Evolutionary conservation across 2,329 filamentous ascomycete species (phyloP).

Genomic region (Aspergillus jensenii): DNA sequence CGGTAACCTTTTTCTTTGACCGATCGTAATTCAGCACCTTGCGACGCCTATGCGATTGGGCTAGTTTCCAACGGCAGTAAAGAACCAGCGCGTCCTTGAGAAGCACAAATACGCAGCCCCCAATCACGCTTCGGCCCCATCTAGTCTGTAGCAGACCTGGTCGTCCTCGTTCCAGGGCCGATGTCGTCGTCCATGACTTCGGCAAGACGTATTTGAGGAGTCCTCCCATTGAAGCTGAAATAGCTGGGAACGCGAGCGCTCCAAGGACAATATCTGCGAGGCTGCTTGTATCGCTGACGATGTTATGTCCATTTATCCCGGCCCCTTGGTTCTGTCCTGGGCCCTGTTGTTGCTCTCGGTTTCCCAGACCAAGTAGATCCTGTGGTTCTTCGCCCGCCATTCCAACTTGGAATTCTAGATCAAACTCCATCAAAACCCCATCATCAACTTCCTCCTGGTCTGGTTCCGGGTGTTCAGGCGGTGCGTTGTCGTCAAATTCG

Average conservation of each 20-base stretch:
- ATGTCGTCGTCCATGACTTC: conserved; percentile 59
- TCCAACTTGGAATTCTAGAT: conserved; percentile 52
- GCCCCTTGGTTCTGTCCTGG: conserved; percentile 24
- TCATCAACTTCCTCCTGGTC: conserved; percentile 26
- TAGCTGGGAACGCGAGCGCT: conserved; percentile 75
- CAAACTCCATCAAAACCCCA: conserved; percentile 49
- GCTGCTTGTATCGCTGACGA: conserved; percentile 54
- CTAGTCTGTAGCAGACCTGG: conserved; percentile 74
- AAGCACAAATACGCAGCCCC: conserved; percentile 84
- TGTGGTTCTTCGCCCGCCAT: conserved; percentile 41
- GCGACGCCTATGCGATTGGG: conserved; percentile 47
- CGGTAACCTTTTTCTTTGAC: conserved; percentile 35
- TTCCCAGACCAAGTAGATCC: conserved; percentile 27
- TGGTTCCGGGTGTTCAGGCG: conserved; percentile 35
- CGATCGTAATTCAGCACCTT: conserved; percentile 50
- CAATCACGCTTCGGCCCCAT: conserved; percentile 86
- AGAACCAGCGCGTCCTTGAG: conserved; percentile 68
- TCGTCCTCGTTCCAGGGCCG: conserved; percentile 41
- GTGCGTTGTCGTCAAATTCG: conserved; percentile 33
- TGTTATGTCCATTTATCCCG: conserved; percentile 43
- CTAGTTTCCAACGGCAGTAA: conserved; percentile 55
- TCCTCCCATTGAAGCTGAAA: conserved; percentile 78
- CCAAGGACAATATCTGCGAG: conserved; percentile 63
- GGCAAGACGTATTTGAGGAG: conserved; percentile 69
- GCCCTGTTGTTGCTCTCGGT: conserved; percentile 21